A percentile compares a stretch with the other conserved stretches of the same genome.
Evolutionary conservation across 2,329 filamentous ascomycete genomes (phyloP).

Genomic region (Aspergillus neoniger): DNA sequence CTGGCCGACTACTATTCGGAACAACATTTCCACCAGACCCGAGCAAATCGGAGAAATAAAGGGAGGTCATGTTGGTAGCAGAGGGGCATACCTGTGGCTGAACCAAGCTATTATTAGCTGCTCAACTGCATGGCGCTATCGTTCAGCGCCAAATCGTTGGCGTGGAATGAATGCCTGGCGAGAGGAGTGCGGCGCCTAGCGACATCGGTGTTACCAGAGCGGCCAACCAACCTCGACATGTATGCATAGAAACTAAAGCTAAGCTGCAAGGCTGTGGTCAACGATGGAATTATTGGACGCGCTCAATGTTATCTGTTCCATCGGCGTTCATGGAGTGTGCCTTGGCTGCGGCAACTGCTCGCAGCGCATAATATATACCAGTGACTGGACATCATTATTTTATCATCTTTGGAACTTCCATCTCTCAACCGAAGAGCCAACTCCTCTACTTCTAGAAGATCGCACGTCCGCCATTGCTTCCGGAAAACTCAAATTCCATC

Average conservation of each 20-base stretch:
- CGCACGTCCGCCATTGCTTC: neutral
- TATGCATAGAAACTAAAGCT: neutral
- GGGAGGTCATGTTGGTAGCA: neutral
- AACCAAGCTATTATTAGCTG: no score
- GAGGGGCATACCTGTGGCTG: neutral
- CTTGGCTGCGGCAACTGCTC: neutral
- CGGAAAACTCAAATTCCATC: neutral
- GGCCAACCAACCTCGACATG: neutral
- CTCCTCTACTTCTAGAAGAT: no score
- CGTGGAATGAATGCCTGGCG: neutral
- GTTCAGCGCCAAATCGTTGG: neutral
- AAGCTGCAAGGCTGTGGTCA: neutral
- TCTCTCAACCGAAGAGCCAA: no score
- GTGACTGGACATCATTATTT: no score
- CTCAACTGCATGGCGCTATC: neutral
- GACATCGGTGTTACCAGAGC: neutral
- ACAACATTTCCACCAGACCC: neutral
- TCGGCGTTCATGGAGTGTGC: neutral
- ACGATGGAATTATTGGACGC: neutral
- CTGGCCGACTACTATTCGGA: neutral
- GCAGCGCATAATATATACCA: neutral
- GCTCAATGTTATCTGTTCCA: neutral
- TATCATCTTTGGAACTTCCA: no score
- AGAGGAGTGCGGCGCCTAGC: neutral
- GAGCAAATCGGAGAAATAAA: neutral